Base-by-base conservation (phyloP, 2,329 filamentous ascomycete species). In the Orbilia quercus region DNA sequence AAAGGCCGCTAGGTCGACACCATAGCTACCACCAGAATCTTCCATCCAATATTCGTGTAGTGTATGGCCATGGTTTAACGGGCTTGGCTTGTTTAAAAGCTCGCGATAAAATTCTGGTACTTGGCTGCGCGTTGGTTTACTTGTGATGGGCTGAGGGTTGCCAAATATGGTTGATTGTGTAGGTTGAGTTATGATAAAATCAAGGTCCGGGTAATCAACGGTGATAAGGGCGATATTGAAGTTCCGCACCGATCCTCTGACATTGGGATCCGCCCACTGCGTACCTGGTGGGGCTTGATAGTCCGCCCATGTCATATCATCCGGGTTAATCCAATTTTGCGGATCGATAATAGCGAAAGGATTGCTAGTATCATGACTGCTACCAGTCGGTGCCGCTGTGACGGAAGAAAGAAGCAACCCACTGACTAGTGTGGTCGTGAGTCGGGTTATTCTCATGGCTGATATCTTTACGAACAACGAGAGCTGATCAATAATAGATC, bases 1-100 rank as follows among this genome's bases (percentile, higher is more conserved):
- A 65, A 85, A 86, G 0, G 82, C 82, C 0, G 84, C 85, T 77
- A 86, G 75, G 64, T 85, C 83, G 7, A 85, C 84, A 12, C 84
- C 84, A 67, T 82, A 86, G 16, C 82, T 81, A 1, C 84, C 84
- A 11, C 81, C 82, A 0, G 83, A 85, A 77, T 86, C 84, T 58
- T 84, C 84, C 84, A 85, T 86, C 84, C 84, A 86, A 76, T 86
- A 86, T 77, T 86, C 84, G 69, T 86, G 84, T 1, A 86, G 79
- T 1, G 84, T 86, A 70, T 85, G 84, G 2, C 81, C 81, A n/a
- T 79, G 79, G 65, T 86, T 85, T 28, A 85, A 77, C 2, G 84
- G 82, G 40, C 79, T 81, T 0, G 84, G 84, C 54, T 78, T 82
- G 73, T 85, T 86, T 53, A 85, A 80, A 2, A 85, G 78, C 69